Evolutionary conservation across 768 basidiomycete genomes (phyloP), one percentile per base, ranked within the genome.

Genomic region (Leucosporidium scottii): DNA sequence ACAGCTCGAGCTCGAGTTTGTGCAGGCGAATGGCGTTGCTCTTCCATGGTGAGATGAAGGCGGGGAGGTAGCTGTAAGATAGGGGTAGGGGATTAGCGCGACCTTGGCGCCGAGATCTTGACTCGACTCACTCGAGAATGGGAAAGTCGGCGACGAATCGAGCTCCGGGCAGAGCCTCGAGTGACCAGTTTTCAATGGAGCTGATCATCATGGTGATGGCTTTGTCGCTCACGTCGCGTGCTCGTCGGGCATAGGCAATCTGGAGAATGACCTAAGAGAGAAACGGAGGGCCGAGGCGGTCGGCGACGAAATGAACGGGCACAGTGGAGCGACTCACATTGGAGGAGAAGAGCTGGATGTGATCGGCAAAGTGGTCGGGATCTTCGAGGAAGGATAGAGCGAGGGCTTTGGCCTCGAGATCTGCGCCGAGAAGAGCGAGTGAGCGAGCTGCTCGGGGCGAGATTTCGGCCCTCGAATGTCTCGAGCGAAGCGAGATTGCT

Each of bases 1-100:
- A n/a, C 27, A 66, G 60, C 36, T 23, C 10, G 17, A 60, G 36
- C 53, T 59, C 59, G 28, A 66, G 61, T 2, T 30, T 23, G 59
- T 50, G 48, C 39, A 36, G 50, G 39, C 50, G 18, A 6, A 50
- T 31, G 36, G 56, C 18, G 53, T 50, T 27, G 51, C 55, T 39
- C 65, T 66, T 66, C 58, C 59, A 66, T 1, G 65, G 65, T 13
- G 65, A 50, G 28, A 66, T 44, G 51, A 66, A 51, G 20, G 59
- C 65, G 44, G 65, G 65, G 12, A 58, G 21, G 30, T 12, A 58
- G 36, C 57, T 58, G 31, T 34, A 34, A 34, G 34, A 34, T 34
- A 10, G 10, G 34, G 34, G 34, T 4, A 34, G n/a, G n/a, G n/a
- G n/a, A n/a, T n/a, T n/a, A n/a, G n/a, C n/a, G n/a, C n/a, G n/a